Percentiles rank a stretch among this genome's conserved stretches.
Conservation (phyloP, 2,329 filamentous ascomycete species). For the Monosporascus sp. region DNA sequence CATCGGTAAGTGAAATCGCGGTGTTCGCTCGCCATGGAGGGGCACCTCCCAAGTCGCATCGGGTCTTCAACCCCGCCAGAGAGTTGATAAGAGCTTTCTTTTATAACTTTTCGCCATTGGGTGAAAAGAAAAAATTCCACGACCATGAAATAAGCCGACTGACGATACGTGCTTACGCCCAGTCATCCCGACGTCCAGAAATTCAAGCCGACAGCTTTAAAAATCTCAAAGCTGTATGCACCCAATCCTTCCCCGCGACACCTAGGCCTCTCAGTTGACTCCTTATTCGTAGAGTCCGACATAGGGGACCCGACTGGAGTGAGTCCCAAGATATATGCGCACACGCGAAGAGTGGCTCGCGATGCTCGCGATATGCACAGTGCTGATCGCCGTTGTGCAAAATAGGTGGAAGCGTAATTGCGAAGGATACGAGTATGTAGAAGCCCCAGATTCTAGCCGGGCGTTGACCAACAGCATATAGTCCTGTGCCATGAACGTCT, state of each 20-base stretch:
- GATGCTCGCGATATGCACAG: slow-evolving; percentile 3
- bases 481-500: slow-evolving; percentile 96
- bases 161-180: slow-evolving; percentile 17
- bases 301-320: slow-evolving; percentile 99
- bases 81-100: no score
- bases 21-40: slow-evolving; percentile 27
- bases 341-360: neutral
- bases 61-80: slow-evolving; percentile 27
- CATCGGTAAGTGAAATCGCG: slow-evolving; percentile 61
- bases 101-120: no score
- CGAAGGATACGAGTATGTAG: slow-evolving; percentile 80
- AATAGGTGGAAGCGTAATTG: slow-evolving; percentile 79
- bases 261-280: slow-evolving; percentile 32
- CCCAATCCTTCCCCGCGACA: slow-evolving; percentile 18
- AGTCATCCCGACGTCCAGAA: slow-evolving; percentile 90
- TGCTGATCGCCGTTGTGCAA: slow-evolving; percentile 14
- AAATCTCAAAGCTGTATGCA: slow-evolving; percentile 91
- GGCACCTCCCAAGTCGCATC: slow-evolving; percentile 27
- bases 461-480: slow-evolving; percentile 30
- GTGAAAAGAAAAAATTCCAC: neutral
- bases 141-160: slow-evolving; percentile 3
- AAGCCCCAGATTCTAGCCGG: neutral
- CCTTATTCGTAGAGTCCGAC: slow-evolving; percentile 64
- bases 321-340: slow-evolving; percentile 41
- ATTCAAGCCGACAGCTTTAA: slow-evolving; percentile 92